A percentile compares a stretch with the other conserved stretches of the same genome.
phyloP scores from a whole-genome alignment of 1,284 basidiomycete genomes.

The Apiotrichum mycotoxinovorans region DNA sequence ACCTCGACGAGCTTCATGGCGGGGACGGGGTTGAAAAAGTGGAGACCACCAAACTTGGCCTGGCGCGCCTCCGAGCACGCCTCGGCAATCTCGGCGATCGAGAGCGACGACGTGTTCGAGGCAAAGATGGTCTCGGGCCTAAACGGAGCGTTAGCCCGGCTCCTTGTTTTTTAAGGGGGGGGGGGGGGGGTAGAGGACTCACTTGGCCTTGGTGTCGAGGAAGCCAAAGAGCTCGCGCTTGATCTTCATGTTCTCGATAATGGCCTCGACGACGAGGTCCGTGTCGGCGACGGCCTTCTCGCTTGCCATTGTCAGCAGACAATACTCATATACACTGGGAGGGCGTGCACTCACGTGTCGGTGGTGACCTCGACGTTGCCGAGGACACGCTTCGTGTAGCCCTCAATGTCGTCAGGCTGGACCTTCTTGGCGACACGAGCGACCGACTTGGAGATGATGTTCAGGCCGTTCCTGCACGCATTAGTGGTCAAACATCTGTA shows the following conservation, averaged over 20 bases:
- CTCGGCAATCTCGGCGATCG: slow-evolving; percentile 55
- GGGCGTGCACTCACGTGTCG: slow-evolving; percentile 45
- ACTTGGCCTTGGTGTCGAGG: slow-evolving; percentile 55
- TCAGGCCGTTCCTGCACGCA: slow-evolving; percentile 54
- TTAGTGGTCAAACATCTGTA: neutral
- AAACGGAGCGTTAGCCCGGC: too few relatives aligned
- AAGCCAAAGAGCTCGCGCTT: slow-evolving; percentile 57
- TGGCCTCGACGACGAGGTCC: slow-evolving; percentile 59
- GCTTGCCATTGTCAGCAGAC: slow-evolving; percentile 14
- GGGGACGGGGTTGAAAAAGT: slow-evolving; percentile 56
- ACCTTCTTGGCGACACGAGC: slow-evolving; percentile 55
- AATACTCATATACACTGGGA: too few relatives aligned
- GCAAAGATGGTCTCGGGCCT: slow-evolving; percentile 52
- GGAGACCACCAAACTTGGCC: slow-evolving; percentile 54
- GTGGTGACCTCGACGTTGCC: slow-evolving; percentile 54
- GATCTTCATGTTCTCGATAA: slow-evolving; percentile 57
- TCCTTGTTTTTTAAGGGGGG: too few relatives aligned
- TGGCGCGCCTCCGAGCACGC: slow-evolving; percentile 44
- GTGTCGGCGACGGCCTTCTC: slow-evolving; percentile 52
- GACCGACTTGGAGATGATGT: slow-evolving; percentile 57
- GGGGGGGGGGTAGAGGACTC: slow-evolving; percentile 11
- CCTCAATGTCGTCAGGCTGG: slow-evolving; percentile 52
- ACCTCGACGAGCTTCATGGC: slow-evolving; percentile 61
- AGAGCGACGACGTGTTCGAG: slow-evolving; percentile 57
- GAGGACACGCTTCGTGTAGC: slow-evolving; percentile 49